Base-by-base conservation (phyloP, 1,284 basidiomycete species). In the Austroboletus olivaceoglutinosus region DNA sequence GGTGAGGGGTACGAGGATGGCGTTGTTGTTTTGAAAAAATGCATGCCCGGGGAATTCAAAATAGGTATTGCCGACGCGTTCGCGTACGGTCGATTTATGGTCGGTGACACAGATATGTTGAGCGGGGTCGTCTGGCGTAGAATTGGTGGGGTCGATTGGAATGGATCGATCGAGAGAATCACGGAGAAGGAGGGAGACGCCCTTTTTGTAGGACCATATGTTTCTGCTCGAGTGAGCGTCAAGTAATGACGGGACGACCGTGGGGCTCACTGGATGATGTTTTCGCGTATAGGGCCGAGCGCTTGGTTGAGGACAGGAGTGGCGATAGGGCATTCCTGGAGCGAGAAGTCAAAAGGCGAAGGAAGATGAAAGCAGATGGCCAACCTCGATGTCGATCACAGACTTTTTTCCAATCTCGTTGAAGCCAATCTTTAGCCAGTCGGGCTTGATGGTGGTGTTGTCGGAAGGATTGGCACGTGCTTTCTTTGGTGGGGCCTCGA, bases 11-110 rank as follows among this genome's bases (percentile, higher is more conserved):
- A 86, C 76, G 16, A 99, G 83, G 47, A 98, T 91, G 18, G 89
- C 86, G 67, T 96, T 96, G 77, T 99, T 99, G 77, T 98, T 98
- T 69, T 99, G 96, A 80, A 98, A 98, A 76, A 98, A 98, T 5
- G 88, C 86, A 38, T 88, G 86, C 1, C 91, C 93, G 12, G 82
- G 83, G 69, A 95, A 98, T 61, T 95, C 86, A 70, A 99, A 98
- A 43, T 88, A 72, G 68, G 78, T 86, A 49, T 80, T 72, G 4
- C 90, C 92, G 15, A 98, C 92, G 40, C 82, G 82, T 69, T 98
- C 95, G 51, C 91, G 87, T 5, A 97, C 86, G 4, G 78, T 83
- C 5, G 76, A 82, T 57, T 89, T 88, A 69, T 93, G 91, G 67
- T 94, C 81, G 0, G 91, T 92, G 54, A 97, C 77, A 62, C 91